phyloP scores from a whole-genome alignment of 805 yeast species.

The Metschnikowia chrysomelidarum region DNA sequence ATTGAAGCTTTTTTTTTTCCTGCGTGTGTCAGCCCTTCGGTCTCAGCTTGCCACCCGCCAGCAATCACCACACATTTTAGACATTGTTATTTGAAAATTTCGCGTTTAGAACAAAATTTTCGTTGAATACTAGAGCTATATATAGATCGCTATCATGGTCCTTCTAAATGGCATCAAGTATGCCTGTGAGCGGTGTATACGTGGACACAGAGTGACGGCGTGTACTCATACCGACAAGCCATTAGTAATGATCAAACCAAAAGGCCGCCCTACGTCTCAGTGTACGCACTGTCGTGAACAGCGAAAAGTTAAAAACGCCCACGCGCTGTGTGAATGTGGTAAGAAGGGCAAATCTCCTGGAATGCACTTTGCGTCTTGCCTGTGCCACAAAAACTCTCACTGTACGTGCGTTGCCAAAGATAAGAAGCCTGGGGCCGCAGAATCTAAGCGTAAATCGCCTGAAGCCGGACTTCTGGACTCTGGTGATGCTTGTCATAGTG shows the following conservation, averaged over 20 bases:
- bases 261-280: constrained; percentile 93
- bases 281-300: constrained; percentile 82
- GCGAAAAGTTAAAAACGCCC: constrained; percentile 63
- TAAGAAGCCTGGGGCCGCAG: constrained; percentile 13
- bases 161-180: constrained; percentile 88
- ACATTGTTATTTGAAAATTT: too few species aligned
- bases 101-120: too few species aligned
- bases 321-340: constrained; percentile 70
- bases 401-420: constrained; percentile 39
- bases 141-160: constrained; percentile 55
- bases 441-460: constrained; percentile 12
- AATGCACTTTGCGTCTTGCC: constrained; percentile 35
- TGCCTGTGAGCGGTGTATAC: constrained; percentile 93
- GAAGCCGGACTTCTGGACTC: constrained; percentile 7
- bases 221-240: constrained; percentile 93
- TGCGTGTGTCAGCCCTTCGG: too few species aligned
- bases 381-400: constrained; percentile 38
- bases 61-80: too few species aligned
- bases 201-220: constrained; percentile 94
- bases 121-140: too few species aligned
- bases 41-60: too few species aligned
- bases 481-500: constrained; percentile 9
- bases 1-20: too few species aligned
- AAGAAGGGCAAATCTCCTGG: constrained; percentile 45
- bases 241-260: constrained; percentile 88